These are phyloP conservation scores for Scutellaria galericulata DNA, from an alignment of 257 asterid genomes.

Conservation along the genomic window DNA sequence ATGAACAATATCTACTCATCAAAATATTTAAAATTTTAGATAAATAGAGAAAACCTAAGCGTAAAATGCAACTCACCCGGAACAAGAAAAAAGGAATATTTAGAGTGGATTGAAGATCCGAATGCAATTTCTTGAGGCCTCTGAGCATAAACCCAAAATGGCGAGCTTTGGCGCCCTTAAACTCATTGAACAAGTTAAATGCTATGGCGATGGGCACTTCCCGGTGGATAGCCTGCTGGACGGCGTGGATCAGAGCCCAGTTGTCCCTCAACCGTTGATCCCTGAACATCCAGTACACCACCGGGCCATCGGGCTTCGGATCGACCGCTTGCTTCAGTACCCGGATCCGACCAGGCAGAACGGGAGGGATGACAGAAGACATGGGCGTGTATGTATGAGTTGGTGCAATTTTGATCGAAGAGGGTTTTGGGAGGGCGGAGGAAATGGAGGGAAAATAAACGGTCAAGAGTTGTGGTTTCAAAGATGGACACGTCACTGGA, in stretches of 20 bases:
- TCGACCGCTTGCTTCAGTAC: slow-evolving; percentile 53
- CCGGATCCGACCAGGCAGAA: slow-evolving; percentile 79
- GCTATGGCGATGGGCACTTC: slow-evolving; percentile 84
- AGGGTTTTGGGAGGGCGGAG: slow-evolving; percentile 3
- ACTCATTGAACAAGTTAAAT: slow-evolving; percentile 79
- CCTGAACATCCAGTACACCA: slow-evolving; percentile 98
- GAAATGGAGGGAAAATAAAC: slow-evolving; percentile 76
- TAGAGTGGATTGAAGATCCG: slow-evolving; percentile 49
- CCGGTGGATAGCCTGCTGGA: slow-evolving; percentile 71
- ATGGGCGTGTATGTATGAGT: slow-evolving; percentile 32
- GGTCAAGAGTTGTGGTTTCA: slow-evolving; percentile 63
- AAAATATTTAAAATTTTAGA: background rate
- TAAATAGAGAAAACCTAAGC: background rate
- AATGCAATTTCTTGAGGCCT: slow-evolving; percentile 69
- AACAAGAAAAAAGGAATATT: slow-evolving; percentile 77
- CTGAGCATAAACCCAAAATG: slow-evolving; percentile 94
- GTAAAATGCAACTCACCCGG: slow-evolving; percentile 49
- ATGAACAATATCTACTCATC: background rate
- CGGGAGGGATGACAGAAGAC: slow-evolving; percentile 54
- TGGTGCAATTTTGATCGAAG: slow-evolving; percentile 28
- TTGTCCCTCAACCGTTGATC: slow-evolving; percentile 92
- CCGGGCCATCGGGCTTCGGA: slow-evolving; percentile 64
- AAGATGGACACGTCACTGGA: slow-evolving; percentile 60
- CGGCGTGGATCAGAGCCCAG: slow-evolving; percentile 98
- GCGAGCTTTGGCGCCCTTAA: slow-evolving; percentile 95